Base-by-base conservation (phyloP, 2,329 filamentous ascomycete genomes). In the Pseudocercospora pini-densiflorae region DNA sequence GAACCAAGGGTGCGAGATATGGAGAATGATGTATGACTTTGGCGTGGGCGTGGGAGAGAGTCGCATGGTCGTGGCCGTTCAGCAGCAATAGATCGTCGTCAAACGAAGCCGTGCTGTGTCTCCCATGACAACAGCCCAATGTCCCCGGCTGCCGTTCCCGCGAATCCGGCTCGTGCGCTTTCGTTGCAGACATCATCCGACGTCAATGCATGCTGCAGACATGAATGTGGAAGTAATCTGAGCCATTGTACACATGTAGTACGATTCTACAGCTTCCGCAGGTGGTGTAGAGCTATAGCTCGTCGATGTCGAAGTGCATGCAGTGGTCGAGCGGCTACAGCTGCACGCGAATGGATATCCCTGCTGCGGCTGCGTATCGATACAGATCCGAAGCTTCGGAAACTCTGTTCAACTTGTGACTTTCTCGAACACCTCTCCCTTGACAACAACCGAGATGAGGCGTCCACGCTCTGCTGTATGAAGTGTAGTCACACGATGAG, bases 391-490 rank as follows among this genome's bases (percentile, higher is more conserved):
- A 27, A 53, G 21, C 51, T 14, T 27, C 24, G 21, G 51, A 27
- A 54, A 54, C 9, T 21, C 45, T 24, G 19, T 49, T 49, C 45
- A 54, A n/a, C 55, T 36, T 33, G 27, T 40, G 29, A 58, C 29
- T 58, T 58, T 58, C 27, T 58, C 54, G 54, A 57, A 57, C 45
- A 60, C 45, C 23, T 62, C 57, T 27, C 27, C 65, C 65, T 62
- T 65, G 62, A 65, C 65, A 65, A 68, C 65, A 68, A 33, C 62
- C 65, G 65, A 68, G 62, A 68, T 68, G 51, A 29, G 21, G 40
- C 23, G 27, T 7, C 24, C 47, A 53, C 49, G 23, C 49, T 53
- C 49, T 24, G 23, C 49, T 23, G 49, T 27, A 53, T 53, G n/a
- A 23, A 53, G 49, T 16, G 49, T 27, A 53, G 49, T 9, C 23